A percentile compares a stretch with the other conserved stretches of the same genome.
phyloP scores from a whole-genome alignment of 2,329 filamentous ascomycete genomes.

The Venturia oleaginea region DNA sequence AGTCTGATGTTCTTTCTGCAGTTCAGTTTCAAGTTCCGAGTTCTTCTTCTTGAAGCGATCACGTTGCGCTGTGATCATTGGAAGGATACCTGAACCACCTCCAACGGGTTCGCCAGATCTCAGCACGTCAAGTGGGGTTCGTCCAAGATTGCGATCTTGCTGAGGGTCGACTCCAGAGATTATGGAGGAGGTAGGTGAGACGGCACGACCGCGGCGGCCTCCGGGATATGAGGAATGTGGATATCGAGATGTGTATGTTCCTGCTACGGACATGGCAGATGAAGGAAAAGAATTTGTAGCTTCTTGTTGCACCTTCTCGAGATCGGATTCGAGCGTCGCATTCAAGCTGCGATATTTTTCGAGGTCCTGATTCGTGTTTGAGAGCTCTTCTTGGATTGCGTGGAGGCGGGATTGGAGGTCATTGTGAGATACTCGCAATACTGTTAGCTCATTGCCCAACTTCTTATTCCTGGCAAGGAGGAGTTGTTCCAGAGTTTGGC shows the following conservation, averaged over 20 bases:
- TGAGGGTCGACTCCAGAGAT: constrained; percentile 90
- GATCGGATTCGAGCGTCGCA: constrained; percentile 82
- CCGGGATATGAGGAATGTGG: constrained; percentile 51
- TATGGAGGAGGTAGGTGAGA: constrained; percentile 93
- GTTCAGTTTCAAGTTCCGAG: constrained; percentile 76
- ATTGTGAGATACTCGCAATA: constrained; percentile 87
- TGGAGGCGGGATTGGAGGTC: constrained; percentile 77
- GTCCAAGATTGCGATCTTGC: constrained; percentile 35
- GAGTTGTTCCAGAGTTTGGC: constrained; percentile 80
- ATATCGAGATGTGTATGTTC: constrained; percentile 77
- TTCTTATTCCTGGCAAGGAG: constrained; percentile 93
- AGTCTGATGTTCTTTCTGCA: constrained; percentile 72
- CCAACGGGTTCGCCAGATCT: constrained; percentile 60
- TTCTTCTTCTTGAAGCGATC: constrained; percentile 98
- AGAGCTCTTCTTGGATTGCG: constrained; percentile 73
- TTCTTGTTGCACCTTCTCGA: constrained; percentile 79
- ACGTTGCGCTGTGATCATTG: constrained; percentile 96
- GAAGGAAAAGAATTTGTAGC: constrained; percentile 71
- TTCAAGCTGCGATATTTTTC: constrained; percentile 79
- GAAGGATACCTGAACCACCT: constrained; percentile 78
- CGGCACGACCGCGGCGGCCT: constrained; percentile 51
- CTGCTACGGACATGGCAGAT: constrained; percentile 83
- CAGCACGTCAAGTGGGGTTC: constrained; percentile 45
- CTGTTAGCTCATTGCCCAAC: constrained; percentile 82
- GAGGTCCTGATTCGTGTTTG: constrained; percentile 73